Evolutionary conservation across 176 grass and related monocot species (phyloP), one percentile per base, ranked within the genome.

Genomic region (Carex kokanica): DNA sequence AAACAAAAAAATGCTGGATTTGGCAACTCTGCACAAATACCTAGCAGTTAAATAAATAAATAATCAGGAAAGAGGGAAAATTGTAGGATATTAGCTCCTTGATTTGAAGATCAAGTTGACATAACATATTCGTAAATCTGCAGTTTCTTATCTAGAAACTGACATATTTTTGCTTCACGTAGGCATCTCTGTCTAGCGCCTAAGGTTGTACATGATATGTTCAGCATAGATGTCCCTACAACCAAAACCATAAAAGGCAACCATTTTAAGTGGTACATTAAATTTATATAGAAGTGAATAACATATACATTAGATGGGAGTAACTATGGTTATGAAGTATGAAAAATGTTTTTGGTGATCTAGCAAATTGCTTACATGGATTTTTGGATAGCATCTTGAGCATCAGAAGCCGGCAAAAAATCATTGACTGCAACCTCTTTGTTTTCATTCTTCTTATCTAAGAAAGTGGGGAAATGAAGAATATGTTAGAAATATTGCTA

Each of bases 401-500:
- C 94, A 70, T 85, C 71, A 8, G 52, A 16, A 31, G 95, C 85
- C 4, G 83, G 88, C 71, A 97, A 90, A 87, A 97, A 97, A 1
- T 88, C 92, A 32, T 97, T 87, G 85, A 97, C 95, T 16, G 92
- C 95, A 16, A 97, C 95, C 81, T 94, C 95, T 85, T 94, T 97
- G 85, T 97, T 97, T 88, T 97, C 92, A 86, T 97, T 94, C 85
- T 97, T 97, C 88, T 97, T 92, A 53, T 97, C 95, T 94, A 62
- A 24, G 90, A 79, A 43, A 71, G 82, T 81, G 66, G 21, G 20
- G 5, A 63, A 66, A 59, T 86, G 72, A 12, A 24, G 27, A 6
- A 2, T 1, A 45, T 31, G 18, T 80, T 69, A 88, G 51, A 15
- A 24, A 82, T 47, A 7, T 25, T 29, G 12, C 17, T 60, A 31